Evolutionary conservation across 768 basidiomycete species (phyloP), one percentile per base, ranked within the genome.

Genomic region (Calvatia gigantea): DNA sequence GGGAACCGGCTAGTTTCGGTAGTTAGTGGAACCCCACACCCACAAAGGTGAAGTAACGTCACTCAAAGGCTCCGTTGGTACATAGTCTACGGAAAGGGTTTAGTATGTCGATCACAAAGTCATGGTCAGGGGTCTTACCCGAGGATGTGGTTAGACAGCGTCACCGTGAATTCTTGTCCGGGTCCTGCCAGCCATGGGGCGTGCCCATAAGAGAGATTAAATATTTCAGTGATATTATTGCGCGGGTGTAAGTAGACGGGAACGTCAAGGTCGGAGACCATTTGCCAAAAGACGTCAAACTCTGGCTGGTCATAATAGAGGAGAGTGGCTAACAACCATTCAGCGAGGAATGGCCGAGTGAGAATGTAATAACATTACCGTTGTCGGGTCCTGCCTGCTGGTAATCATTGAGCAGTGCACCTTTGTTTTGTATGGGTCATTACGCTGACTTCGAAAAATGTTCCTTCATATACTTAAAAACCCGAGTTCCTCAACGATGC

Each of bases 391-490:
- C 75, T 2, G 74, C 71, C 56, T 76, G 72, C 45, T 77, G 76
- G 60, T 72, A 78, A 54, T 78, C 75, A 46, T 78, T 78, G n/a
- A 76, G 25, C 54, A 78, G 53, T 7, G 70, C 75, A n/a, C 6
- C 75, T 70, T 72, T 42, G 11, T 37, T 38, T 21, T n/a, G 37
- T 9, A 31, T 35, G 19, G 39, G 1, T 28, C 19, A 8, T 53
- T 9, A 48, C 41, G 8, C 15, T 9, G 41, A 32, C 25, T 44
- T 28, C 32, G 0, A 12, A n/a, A 11, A 11, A 44, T 33, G 51
- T n/a, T n/a, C n/a, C n/a, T n/a, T n/a, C 27, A 57, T 43, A 6
- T 35, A 68, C 72, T 75, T 15, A 75, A 57, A 28, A 76, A 72
- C 15, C 76, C 76, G 1, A 77, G 68, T 38, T 76, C 69, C 6